Base-by-base conservation (phyloP, 2,329 filamentous ascomycete genomes). In the Fusarium agapanthi region DNA sequence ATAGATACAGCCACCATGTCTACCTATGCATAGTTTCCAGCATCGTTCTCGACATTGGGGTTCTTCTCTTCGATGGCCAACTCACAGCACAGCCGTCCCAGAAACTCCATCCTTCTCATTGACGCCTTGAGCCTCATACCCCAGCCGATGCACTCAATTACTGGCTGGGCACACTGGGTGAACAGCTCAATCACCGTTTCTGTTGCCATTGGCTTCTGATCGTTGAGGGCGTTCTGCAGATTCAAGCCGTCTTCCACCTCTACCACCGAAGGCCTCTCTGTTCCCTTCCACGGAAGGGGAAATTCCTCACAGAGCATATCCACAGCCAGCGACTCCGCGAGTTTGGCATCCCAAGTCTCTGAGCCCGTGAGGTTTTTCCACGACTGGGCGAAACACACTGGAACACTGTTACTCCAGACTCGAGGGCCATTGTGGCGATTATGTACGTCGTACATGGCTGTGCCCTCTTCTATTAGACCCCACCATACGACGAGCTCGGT, bases 401-500 rank as follows among this genome's bases (percentile, higher is more conserved):
- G 75, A 14, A 77, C 73, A 55, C 74, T 76, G 54, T 76, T 76
- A 62, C 75, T 74, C 75, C 75, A 77, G 45, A 77, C 67, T 24
- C 75, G 73, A 37, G 75, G 73, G 12, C 67, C 59, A 32, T 74
- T 73, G 61, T 65, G 35, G 56, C 75, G 65, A 55, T 59, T 72
- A 50, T 73, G 75, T 47, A 77, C 72, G 51, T 77, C 70, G 65
- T 77, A 77, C 75, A 77, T 77, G 64, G 67, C 72, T 38, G 72
- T 69, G 54, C 75, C 75, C 48, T 74, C 57, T 65, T 77, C 74
- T 58, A 77, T 73, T n/a, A 77, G 64, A 14, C 76, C 76, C 76
- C 76, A 77, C 76, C 76, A 77, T 20, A 77, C 57, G n/a, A 77
- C 72, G 44, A 77, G 69, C 63, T 77, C 76, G 12, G 72, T 69